Percentiles rank a stretch among this genome's conserved stretches.
Conservation (phyloP, 2,329 filamentous ascomycete genomes). For the Pestalotiopsis sp. region DNA sequence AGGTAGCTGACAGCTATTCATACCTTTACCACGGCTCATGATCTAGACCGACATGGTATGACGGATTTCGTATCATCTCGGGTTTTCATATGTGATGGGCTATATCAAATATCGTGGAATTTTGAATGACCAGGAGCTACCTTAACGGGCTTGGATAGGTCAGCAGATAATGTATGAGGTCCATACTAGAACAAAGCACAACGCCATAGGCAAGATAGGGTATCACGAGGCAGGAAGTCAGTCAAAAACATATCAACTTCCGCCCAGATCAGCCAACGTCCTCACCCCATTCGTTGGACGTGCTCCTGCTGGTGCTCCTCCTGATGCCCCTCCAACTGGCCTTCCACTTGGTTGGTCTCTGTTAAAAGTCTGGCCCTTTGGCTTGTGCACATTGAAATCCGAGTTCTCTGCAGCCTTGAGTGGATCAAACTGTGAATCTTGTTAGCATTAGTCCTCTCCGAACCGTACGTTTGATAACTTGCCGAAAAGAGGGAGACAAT, state of each 20-base stretch:
- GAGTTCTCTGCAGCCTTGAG: conserved; percentile 64
- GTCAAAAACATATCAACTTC: conserved; percentile 19
- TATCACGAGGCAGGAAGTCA: not conserved
- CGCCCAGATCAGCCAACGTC: conserved; percentile 57
- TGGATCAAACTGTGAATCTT: conserved; percentile 54
- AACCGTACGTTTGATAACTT: conserved; percentile 30
- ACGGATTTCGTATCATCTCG: too few relatives aligned
- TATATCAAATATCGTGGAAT: too few relatives aligned
- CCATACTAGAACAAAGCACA: not conserved
- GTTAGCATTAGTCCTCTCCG: conserved; percentile 8
- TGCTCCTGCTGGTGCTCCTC: conserved; percentile 21
- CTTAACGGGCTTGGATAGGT: not conserved
- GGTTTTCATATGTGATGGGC: too few relatives aligned
- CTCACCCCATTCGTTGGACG: conserved; percentile 34
- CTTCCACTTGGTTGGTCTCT: conserved; percentile 23
- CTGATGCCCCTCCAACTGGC: conserved; percentile 29
- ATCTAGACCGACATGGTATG: too few relatives aligned
- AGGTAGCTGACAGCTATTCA: not conserved
- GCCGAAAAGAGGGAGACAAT: conserved; percentile 63
- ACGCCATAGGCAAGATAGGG: not conserved
- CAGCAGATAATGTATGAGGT: not conserved
- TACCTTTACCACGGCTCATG: too few relatives aligned
- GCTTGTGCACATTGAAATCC: conserved; percentile 56
- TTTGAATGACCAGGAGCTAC: not conserved
- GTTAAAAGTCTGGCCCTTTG: conserved; percentile 27